Evolutionary conservation across 495 filamentous ascomycete species (phyloP).

Genomic region (Pyronema domesticum): DNA sequence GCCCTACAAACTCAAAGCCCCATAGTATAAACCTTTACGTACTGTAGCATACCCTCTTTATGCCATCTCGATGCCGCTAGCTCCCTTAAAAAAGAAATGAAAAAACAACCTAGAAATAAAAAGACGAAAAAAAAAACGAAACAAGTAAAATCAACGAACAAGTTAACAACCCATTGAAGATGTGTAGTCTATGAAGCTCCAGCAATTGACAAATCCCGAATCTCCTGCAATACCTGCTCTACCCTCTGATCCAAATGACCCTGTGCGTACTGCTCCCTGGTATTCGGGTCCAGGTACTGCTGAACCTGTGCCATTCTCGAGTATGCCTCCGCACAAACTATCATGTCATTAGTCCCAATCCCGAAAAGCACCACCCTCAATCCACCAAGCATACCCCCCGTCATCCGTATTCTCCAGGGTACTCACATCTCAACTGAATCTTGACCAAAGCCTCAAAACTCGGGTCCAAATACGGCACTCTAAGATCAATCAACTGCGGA

Average conservation of each 20-base stretch:
- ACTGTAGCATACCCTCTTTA: too few species aligned
- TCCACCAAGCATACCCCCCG: neutral
- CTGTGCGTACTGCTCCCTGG: slow-evolving; percentile 85
- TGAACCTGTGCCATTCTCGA: slow-evolving; percentile 96
- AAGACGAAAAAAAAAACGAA: neutral
- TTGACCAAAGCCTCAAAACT: slow-evolving; percentile 95
- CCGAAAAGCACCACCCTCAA: neutral
- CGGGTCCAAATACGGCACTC: slow-evolving; percentile 91
- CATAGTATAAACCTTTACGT: neutral
- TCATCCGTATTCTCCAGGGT: neutral
- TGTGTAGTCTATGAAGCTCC: slow-evolving; percentile 27
- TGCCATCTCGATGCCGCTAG: too few species aligned
- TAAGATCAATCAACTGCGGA: slow-evolving; percentile 92
- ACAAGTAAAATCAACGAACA: neutral
- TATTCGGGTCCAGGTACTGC: slow-evolving; percentile 94
- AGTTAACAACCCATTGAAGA: neutral
- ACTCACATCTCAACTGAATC: slow-evolving; percentile 66
- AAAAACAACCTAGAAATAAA: neutral
- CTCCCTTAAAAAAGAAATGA: too few species aligned
- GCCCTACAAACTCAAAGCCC: neutral
- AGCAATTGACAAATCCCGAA: slow-evolving; percentile 87
- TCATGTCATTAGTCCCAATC: neutral
- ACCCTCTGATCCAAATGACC: slow-evolving; percentile 82
- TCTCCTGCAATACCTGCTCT: slow-evolving; percentile 92
- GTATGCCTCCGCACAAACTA: slow-evolving; percentile 86